Conservation (phyloP, 2,329 filamentous ascomycete genomes). For the Gliomastix tumulicola region DNA sequence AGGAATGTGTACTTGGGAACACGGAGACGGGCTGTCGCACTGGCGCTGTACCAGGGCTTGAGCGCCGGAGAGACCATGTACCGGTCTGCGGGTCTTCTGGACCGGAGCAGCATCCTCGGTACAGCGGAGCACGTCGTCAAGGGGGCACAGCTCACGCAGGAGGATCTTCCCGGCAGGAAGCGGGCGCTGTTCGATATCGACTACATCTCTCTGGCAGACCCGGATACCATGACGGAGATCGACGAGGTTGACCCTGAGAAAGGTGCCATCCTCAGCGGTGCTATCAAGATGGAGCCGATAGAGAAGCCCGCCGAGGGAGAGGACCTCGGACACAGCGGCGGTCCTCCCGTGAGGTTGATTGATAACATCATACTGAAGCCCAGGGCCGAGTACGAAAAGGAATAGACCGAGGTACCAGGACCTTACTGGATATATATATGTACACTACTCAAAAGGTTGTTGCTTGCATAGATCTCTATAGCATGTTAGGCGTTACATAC, state of each 20-base stretch:
- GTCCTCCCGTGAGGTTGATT: constrained; percentile 77
- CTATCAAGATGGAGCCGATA: constrained; percentile 81
- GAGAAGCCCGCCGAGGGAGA: constrained; percentile 65
- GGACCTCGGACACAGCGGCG: constrained; percentile 64
- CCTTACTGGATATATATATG: no score
- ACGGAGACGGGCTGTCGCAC: constrained; percentile 63
- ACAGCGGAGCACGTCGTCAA: constrained; percentile 53
- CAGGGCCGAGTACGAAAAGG: constrained; percentile 5
- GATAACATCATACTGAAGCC: constrained; percentile 78
- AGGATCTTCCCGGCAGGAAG: constrained; percentile 47
- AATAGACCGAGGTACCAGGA: no score
- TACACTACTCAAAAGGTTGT: no score
- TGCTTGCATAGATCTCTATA: no score
- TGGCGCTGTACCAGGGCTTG: constrained; percentile 65
- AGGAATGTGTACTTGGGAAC: constrained; percentile 87
- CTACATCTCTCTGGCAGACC: constrained; percentile 87
- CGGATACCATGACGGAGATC: constrained; percentile 74
- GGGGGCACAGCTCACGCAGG: constrained; percentile 41
- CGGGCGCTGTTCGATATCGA: constrained; percentile 76
- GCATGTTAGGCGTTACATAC: no score
- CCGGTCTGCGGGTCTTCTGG: constrained; percentile 35
- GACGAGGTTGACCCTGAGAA: constrained; percentile 58
- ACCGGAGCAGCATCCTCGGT: constrained; percentile 62
- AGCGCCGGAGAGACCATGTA: constrained; percentile 65
- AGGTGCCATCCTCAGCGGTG: constrained; percentile 83